Percentiles rank a stretch among this genome's conserved stretches.
Evolutionary conservation across 2,329 filamentous ascomycete genomes (phyloP).

Genomic region (Pseudogymnoascus sp.): DNA sequence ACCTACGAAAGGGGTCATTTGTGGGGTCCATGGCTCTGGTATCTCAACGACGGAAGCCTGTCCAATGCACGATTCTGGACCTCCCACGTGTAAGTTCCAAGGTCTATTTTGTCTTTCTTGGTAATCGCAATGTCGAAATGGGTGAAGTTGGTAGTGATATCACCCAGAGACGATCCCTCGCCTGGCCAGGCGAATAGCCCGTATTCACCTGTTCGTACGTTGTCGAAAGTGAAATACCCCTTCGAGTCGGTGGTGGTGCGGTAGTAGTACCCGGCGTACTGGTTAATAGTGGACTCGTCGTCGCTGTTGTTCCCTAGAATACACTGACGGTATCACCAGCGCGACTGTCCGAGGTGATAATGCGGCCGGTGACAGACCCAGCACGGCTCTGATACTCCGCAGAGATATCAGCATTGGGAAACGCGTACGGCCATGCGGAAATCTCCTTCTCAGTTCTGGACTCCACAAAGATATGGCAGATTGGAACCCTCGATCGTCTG

Average conservation of each 20-base stretch:
- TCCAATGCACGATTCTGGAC: conserved; percentile 30
- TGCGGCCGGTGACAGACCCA: conserved; percentile 38
- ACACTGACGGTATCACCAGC: conserved; percentile 39
- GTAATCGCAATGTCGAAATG: conserved; percentile 37
- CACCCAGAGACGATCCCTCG: conserved; percentile 35
- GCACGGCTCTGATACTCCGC: conserved; percentile 39
- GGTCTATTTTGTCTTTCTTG: conserved; percentile 31
- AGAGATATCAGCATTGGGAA: conserved; percentile 32
- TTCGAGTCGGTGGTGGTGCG: conserved; percentile 39
- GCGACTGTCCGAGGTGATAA: conserved; percentile 42
- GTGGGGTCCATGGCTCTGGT: conserved; percentile 42
- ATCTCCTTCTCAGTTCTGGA: conserved; percentile 37
- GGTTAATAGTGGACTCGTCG: conserved; percentile 39
- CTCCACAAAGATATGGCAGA: conserved; percentile 40
- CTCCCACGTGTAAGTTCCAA: conserved; percentile 38
- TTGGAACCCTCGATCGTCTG: conserved; percentile 44
- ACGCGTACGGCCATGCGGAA: conserved; percentile 43
- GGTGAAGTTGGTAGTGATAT: conserved; percentile 41
- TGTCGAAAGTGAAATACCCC: conserved; percentile 39
- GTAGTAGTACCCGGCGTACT: conserved; percentile 45
- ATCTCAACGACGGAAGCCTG: conserved; percentile 42
- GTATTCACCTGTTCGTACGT: conserved; percentile 41
- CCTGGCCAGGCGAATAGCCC: conserved; percentile 46
- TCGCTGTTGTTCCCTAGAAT: conserved; percentile 43
- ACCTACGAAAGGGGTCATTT: conserved; percentile 35